Conservation (phyloP, 1,139 yeast species). For the Geotrichum siamense region DNA sequence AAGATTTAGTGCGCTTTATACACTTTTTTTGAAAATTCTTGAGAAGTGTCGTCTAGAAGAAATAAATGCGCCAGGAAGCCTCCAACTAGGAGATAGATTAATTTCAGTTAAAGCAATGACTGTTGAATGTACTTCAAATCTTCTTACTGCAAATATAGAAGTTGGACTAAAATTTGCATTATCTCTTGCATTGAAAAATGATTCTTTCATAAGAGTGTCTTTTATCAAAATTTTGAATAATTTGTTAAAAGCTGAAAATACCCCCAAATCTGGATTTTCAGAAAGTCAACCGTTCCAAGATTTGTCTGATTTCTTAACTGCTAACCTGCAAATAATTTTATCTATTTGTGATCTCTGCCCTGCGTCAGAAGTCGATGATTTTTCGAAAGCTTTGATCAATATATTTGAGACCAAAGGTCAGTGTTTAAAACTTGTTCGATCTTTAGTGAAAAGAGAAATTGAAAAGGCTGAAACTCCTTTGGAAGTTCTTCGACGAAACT, state of each 20-base stretch:
- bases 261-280: slow-evolving; percentile 30
- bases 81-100: slow-evolving; percentile 39
- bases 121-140: slow-evolving; percentile 59
- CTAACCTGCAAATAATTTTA: slow-evolving; percentile 22
- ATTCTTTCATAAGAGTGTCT: slow-evolving; percentile 56
- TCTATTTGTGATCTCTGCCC: slow-evolving; percentile 42
- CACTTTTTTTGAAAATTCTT: slow-evolving; percentile 62
- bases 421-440: slow-evolving; percentile 51
- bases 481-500: slow-evolving; percentile 72
- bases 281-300: slow-evolving; percentile 31
- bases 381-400: slow-evolving; percentile 60
- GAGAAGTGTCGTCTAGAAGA: slow-evolving; percentile 46
- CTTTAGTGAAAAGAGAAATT: slow-evolving; percentile 58
- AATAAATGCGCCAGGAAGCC: slow-evolving; percentile 14
- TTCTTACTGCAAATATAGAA: slow-evolving; percentile 65
- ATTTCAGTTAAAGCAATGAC: slow-evolving; percentile 55
- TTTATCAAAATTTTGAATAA: slow-evolving; percentile 72
- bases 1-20: slow-evolving; percentile 65
- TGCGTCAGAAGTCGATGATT: slow-evolving; percentile 62
- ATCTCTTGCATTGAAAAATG: slow-evolving; percentile 71
- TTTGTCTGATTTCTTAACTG: slow-evolving; percentile 28
- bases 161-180: slow-evolving; percentile 71
- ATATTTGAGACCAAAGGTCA: slow-evolving; percentile 50
- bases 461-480: slow-evolving; percentile 52
- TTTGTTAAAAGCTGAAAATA: slow-evolving; percentile 40